Conservation (phyloP, 2,329 filamentous ascomycete genomes). For the Lizonia empirigonia region DNA sequence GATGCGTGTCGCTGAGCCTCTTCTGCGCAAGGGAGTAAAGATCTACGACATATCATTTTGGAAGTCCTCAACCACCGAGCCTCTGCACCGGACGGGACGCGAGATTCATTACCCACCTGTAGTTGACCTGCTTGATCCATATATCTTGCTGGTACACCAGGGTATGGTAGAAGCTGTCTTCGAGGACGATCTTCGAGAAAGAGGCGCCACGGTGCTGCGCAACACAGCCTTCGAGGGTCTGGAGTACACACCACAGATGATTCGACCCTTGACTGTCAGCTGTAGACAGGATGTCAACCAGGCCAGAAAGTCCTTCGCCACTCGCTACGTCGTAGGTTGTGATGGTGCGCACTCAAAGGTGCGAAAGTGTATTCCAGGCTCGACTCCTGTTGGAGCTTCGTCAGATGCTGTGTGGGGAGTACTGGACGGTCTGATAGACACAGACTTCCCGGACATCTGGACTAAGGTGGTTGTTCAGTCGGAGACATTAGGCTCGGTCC, state of each 20-base stretch:
- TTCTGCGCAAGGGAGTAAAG: constrained; percentile 69
- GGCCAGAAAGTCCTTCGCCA: constrained; percentile 54
- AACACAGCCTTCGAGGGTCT: constrained; percentile 66
- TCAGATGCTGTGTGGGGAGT: constrained; percentile 72
- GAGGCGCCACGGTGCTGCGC: constrained; percentile 67
- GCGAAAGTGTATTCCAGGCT: constrained; percentile 62
- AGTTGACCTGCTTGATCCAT: constrained; percentile 60
- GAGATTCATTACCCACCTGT: constrained; percentile 68
- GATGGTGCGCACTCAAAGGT: constrained; percentile 76
- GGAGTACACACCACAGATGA: constrained; percentile 47
- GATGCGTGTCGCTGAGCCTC: constrained; percentile 71
- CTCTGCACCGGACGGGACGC: constrained; percentile 66
- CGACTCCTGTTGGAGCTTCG: constrained; percentile 55
- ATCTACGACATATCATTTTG: constrained; percentile 79
- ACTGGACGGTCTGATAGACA: constrained; percentile 71
- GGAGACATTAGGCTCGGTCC: constrained; percentile 69
- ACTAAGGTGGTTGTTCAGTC: constrained; percentile 73
- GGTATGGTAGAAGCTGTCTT: constrained; percentile 76
- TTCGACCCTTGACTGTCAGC: constrained; percentile 50
- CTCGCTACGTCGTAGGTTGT: constrained; percentile 72
- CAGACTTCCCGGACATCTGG: constrained; percentile 76
- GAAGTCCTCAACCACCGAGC: constrained; percentile 44
- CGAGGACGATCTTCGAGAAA: constrained; percentile 69
- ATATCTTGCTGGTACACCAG: constrained; percentile 67
- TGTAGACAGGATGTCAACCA: constrained; percentile 50